Base-by-base conservation (phyloP, 208 protist genomes). In the Trypanosoma boissoni region DNA sequence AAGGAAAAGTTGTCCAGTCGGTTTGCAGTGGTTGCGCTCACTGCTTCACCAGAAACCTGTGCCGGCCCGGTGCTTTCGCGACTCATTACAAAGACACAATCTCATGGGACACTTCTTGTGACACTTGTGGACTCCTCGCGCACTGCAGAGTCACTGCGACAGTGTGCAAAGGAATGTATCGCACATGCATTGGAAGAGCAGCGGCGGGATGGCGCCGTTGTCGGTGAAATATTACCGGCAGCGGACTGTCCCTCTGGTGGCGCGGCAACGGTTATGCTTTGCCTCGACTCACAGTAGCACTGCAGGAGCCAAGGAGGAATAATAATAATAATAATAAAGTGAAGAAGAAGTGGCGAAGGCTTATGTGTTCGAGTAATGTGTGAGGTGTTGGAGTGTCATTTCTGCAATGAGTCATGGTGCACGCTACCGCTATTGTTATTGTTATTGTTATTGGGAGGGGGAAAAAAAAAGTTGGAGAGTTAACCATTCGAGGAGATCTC, bases 151-250 rank as follows among this genome's bases (percentile, higher is more conserved):
- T 6, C 32, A 21, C 32, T 66, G 18, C 16, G 8, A 18, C 49
- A 44, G 10, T 37, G 34, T n/a, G 49, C 31, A 3, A 58, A 51
- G 24, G 18, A 27, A 21, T 16, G 36, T 9, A 12, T 68, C 1
- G 24, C 44, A 18, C 45, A 68, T 31, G 62, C 54, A 18, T 45
- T 68, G 36, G 53, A 43, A 14, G 53, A 54, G 3, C 18, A n/a
- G 27, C 64, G 68, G 8, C 70, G 84, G 12, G 85, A 80, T 68
- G 80, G 84, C 41, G 76, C 72, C 43, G 68, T 91, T 29, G 83
- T 68, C 20, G 84, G 86, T 29, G 80, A 91, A 58, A 72, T 91
- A 49, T 67, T 88, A 49, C 84, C 84, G 0, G 66, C 80, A 2
- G 77, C 78, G 53, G 83, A 91, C 58, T 63, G 60, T n/a, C n/a